A percentile compares a stretch with the other conserved stretches of the same genome.
These are phyloP conservation scores for Colletotrichum theobromicola DNA, from an alignment of 2,329 filamentous ascomycete species.

Conservation along the genomic window DNA sequence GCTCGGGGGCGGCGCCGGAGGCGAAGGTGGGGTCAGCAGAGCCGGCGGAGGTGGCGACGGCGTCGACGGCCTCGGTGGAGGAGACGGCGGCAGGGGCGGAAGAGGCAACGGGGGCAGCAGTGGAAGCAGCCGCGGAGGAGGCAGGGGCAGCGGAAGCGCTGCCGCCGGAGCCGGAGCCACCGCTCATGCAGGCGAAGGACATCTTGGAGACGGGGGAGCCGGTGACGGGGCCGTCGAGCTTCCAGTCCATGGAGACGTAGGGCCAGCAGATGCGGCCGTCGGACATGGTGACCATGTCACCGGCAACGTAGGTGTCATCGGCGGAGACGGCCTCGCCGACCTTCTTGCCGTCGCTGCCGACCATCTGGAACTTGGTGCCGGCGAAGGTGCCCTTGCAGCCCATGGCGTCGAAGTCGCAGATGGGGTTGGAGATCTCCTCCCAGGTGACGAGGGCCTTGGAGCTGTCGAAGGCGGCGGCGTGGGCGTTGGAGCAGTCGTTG, in stretches of 20 bases:
- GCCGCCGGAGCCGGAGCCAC: constrained; percentile 44
- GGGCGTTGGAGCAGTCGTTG: constrained; percentile 62
- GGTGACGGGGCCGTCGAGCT: constrained; percentile 35
- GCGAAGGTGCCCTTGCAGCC: constrained; percentile 63
- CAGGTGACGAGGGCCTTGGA: constrained; percentile 61
- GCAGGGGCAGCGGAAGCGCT: constrained; percentile 31
- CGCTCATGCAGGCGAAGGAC: constrained; percentile 55
- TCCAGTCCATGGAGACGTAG: constrained; percentile 62
- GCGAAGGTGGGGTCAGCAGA: constrained; percentile 1
- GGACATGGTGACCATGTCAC: constrained; percentile 66
- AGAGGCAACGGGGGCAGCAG: not conserved
- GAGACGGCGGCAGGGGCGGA: not conserved
- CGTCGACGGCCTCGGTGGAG: not conserved
- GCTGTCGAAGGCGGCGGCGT: constrained; percentile 59
- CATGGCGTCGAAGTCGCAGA: constrained; percentile 62
- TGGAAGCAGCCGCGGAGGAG: constrained; percentile 21
- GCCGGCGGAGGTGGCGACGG: not conserved
- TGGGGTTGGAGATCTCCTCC: constrained; percentile 63
- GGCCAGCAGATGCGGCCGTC: constrained; percentile 67
- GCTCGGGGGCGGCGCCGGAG: not conserved
- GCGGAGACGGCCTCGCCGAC: constrained; percentile 55
- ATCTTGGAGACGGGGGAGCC: constrained; percentile 44
- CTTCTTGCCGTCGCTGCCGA: constrained; percentile 54
- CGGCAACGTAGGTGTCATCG: constrained; percentile 62
- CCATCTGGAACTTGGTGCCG: constrained; percentile 64